phyloP scores from a whole-genome alignment of 305 asterid genomes.

The Fraxinus greggii region DNA sequence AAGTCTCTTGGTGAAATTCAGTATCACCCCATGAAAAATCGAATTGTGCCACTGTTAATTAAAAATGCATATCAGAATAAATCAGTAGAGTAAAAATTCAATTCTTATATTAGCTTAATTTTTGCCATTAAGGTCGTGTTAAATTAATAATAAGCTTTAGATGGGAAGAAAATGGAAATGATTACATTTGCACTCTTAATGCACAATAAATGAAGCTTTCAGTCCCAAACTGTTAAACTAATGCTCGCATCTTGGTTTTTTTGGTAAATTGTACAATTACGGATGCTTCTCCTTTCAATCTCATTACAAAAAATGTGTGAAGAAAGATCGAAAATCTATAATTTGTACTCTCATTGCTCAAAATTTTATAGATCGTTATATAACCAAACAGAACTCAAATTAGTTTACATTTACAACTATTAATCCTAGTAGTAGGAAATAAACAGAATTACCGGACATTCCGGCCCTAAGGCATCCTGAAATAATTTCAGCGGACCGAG shows the following conservation, averaged over 20 bases:
- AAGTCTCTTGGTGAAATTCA: slow-evolving; percentile 72
- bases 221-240: neutral
- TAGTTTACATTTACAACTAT: neutral
- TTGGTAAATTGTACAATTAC: neutral
- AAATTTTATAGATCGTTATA: neutral
- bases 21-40: slow-evolving; percentile 88
- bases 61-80: slow-evolving; percentile 15
- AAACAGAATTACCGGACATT: slow-evolving; percentile 53
- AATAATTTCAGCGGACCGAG: slow-evolving; percentile 67
- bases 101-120: neutral
- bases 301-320: neutral
- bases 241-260: neutral
- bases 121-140: neutral
- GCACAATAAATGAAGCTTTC: neutral
- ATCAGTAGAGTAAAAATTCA: neutral
- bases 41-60: slow-evolving; percentile 67
- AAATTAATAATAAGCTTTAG: neutral
- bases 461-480: slow-evolving; percentile 72
- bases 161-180: neutral
- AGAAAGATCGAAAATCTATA: neutral
- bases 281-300: neutral
- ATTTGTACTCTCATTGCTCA: neutral
- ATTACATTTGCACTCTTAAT: neutral
- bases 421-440: neutral
- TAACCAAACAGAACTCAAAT: neutral